Base-by-base conservation (phyloP, 2,329 filamentous ascomycete species). In the Rhynchosporium agropyri region DNA sequence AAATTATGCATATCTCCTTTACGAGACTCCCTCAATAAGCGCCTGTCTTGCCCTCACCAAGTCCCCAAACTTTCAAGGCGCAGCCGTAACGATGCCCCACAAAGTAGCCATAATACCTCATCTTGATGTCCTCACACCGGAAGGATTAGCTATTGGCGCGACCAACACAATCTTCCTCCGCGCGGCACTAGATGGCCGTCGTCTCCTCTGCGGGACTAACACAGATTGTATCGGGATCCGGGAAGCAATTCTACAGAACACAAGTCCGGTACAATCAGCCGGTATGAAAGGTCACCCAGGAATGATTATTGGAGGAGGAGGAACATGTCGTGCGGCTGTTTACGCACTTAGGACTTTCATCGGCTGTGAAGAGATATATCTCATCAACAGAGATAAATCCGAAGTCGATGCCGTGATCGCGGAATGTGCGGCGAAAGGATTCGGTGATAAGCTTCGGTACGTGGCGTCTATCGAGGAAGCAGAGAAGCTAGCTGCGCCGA, bases 31-130 rank as follows among this genome's bases (percentile, higher is more conserved):
- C 36, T 78, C 83, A 66, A 79, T 85, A 66, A 65, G 75, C 7
- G 69, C 75, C 28, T 85, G 84, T 68, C 72, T 85, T 28, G 66
- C 77, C 5, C 76, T 89, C 7, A 79, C 84, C 40, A 78, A 80
- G 63, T 77, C 87, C 66, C 81, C 83, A 15, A 78, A 81, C 67
- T 89, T 87, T 74, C 88, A 87, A 71, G 87, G 86, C 83, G 76
- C 88, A 28, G 86, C 88, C 3, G 86, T 94, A 43, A 94, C 90
- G 26, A 95, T 94, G 90, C 91, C 91, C 0, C 87, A 91, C 79
- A 94, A 95, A 76, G 84, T 94, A 31, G 81, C 85, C 69, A 91
- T 94, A 73, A 84, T 93, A 64, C 81, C 84, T 0, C 81, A 91
- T 69, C 82, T 94, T 8, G 90, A 94, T 72, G 84, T 87, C 60